Evolutionary conservation across 2,329 filamentous ascomycete genomes (phyloP), one percentile per base, ranked within the genome.

Genomic region (Fusarium anthophilum): DNA sequence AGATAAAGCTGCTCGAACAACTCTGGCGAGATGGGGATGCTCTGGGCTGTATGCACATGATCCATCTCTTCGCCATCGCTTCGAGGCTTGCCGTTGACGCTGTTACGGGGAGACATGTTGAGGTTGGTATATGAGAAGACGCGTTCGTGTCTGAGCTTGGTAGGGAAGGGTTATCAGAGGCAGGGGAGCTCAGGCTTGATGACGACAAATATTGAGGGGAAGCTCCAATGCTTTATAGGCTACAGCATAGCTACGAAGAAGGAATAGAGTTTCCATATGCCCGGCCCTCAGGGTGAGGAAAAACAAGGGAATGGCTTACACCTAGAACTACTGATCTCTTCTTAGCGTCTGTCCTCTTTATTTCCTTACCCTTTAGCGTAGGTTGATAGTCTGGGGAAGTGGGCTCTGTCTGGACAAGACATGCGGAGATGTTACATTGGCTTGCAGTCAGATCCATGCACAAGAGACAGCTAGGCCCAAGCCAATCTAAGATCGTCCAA

Each of bases 1-100:
- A 89, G 81, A 68, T 88, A 89, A 4, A 89, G 79, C 79, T 89
- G 88, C 76, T 88, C 86, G 63, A 88, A 89, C 3, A 86, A 79
- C 76, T 88, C 86, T 2, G 86, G 85, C 0, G 87, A 82, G 60
- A 89, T 85, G 11, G 85, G 80, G 12, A 88, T 82, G 75, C 84
- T 87, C 24, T 83, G 83, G 61, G 80, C 79, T 4, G 81, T 80
- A 18, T 74, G 75, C 9, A 79, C 79, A 17, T 72, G 73, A 11
- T 75, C 66, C 28, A 81, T 55, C 11, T 73, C 74, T 12, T 70
- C 76, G 4, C 65, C 68, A 20, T 76, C 70, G 20, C 69, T 70
- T 22, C 26, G 53, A 55, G 51, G 28, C 44, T 72, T 75, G 26
- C 63, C 60, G 8, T 73, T 59, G 37, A 63, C 28, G 15, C 70